Evolutionary conservation across 2,329 filamentous ascomycete species (phyloP), one percentile per base, ranked within the genome.

Genomic region (Verticillium nubilum): DNA sequence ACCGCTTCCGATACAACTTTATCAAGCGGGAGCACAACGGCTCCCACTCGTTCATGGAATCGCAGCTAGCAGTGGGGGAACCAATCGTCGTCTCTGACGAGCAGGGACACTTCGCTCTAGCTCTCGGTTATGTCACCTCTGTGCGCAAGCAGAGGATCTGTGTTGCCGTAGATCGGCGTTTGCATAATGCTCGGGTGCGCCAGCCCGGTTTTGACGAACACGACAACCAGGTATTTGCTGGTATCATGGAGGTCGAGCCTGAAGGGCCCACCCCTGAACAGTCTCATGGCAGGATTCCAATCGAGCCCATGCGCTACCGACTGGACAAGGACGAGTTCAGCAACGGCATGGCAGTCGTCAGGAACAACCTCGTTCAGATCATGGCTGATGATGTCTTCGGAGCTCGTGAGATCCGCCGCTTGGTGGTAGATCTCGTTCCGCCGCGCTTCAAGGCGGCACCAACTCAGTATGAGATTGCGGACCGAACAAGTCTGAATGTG

Each of bases 301-400:
- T 80, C 59, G 72, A 81, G 4, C 84, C 84, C 4, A 76, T 89
- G 5, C 80, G 86, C 55, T 99, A 97, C 68, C 89, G 95, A 26
- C 79, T 99, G 4, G 95, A 99, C 74, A 97, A 97, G 71, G 95
- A 99, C 68, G 95, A 99, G 70, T 99, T 99, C 74, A 96, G 92
- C 74, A 98, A 96, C 68, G 95, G 95, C 60, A 96, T 99, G 91
- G 92, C 95, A 3, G 89, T 90, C 29, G 91, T 97, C 53, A 87
- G 95, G 58, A 97, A 97, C 74, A 99, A 98, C 66, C 82, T 99
- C 1, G 86, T 98, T 31, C 91, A 93, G 65, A 85, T 97, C 67
- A 98, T 99, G 93, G 86, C 91, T 47, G 86, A 92, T 65, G 85
- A 86, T 52, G 79, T 88, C 1, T 88, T 86, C 66, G 88, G 88